Conservation (phyloP, 1,284 basidiomycete species). For the Earliella scabrosa region DNA sequence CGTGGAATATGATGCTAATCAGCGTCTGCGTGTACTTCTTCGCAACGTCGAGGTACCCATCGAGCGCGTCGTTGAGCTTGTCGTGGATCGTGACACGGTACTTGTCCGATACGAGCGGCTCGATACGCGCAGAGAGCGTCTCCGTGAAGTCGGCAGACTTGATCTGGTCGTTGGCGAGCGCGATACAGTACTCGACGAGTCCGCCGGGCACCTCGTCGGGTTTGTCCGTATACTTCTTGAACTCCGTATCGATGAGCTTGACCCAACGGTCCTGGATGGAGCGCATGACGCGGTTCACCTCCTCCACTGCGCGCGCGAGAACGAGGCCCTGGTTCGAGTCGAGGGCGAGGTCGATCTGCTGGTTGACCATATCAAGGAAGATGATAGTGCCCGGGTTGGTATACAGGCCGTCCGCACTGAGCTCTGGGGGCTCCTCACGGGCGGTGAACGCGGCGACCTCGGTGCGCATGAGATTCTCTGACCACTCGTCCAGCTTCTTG, state of each 20-base stretch:
- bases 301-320: constrained; percentile 88
- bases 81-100: constrained; percentile 87
- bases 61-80: constrained; percentile 93
- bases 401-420: constrained; percentile 89
- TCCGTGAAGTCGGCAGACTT: constrained; percentile 96
- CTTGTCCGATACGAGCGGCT: constrained; percentile 92
- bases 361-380: constrained; percentile 98
- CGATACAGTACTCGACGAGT: constrained; percentile 95
- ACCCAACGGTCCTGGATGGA: constrained; percentile 91
- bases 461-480: constrained; percentile 90
- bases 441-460: constrained; percentile 87
- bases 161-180: constrained; percentile 98
- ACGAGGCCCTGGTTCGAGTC: constrained; percentile 97
- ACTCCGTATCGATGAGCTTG: constrained; percentile 83
- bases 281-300: constrained; percentile 90
- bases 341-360: constrained; percentile 93
- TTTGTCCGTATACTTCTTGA: constrained; percentile 86
- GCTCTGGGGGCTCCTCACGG: constrained; percentile 86
- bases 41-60: constrained; percentile 97
- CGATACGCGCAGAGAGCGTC: constrained; percentile 82
- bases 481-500: constrained; percentile 98
- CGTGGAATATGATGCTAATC: constrained; percentile 95
- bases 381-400: constrained; percentile 93
- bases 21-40: constrained; percentile 96
- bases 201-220: constrained; percentile 90